phyloP scores from a whole-genome alignment of 225 moss, liverwort and hornwort genomes.

The Takakia lepidozioides region DNA sequence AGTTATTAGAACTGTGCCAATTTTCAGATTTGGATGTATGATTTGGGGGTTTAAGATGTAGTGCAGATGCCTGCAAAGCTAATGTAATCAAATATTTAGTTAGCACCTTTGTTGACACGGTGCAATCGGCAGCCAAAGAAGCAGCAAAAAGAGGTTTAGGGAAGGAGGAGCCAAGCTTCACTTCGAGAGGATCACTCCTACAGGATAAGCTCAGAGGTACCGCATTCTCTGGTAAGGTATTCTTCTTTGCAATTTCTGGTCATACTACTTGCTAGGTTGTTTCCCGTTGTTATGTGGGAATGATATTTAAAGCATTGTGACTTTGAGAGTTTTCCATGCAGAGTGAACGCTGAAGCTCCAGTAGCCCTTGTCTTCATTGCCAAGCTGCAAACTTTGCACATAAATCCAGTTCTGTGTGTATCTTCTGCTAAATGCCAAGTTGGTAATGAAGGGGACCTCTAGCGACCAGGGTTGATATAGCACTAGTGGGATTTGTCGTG shows the following conservation, averaged over 20 bases:
- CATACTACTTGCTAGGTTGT: no score
- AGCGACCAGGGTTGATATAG: not conserved
- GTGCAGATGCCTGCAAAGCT: not conserved
- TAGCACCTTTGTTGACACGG: not conserved
- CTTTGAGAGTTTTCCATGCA: not conserved
- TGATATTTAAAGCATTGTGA: not conserved
- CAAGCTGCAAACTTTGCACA: not conserved
- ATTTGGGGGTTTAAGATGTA: not conserved
- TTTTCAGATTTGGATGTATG: not conserved
- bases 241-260: not conserved
- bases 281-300: not conserved
- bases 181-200: conserved; percentile 5
- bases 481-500: no score
- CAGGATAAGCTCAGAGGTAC: conserved; percentile 4
- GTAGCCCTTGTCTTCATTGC: not conserved
- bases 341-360: not conserved
- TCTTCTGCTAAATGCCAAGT: no score
- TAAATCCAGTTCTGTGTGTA: not conserved
- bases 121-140: conserved; percentile 20
- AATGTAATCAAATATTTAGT: not conserved
- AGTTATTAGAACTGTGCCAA: not conserved
- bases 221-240: conserved; percentile 15
- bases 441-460: not conserved
- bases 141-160: conserved; percentile 2
- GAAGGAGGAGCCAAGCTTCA: conserved; percentile 9